A percentile compares a stretch with the other conserved stretches of the same genome.
These are phyloP conservation scores for Epichloe brachyelytri DNA, from an alignment of 2,329 filamentous ascomycete genomes.

Conservation along the genomic window DNA sequence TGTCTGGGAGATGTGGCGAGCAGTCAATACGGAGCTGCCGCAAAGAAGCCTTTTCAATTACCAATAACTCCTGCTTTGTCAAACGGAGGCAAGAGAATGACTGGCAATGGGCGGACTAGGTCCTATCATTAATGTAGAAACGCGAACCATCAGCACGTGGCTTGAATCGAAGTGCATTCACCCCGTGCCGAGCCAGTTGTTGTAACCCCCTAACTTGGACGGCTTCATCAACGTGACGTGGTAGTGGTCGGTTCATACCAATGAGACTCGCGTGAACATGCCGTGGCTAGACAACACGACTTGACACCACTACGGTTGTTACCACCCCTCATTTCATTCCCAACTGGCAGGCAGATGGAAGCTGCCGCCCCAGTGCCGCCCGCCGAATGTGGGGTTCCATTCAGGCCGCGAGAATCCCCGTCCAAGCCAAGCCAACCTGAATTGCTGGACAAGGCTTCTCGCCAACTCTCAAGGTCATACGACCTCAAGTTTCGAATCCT, in stretches of 20 bases:
- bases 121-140: conserved; percentile 7
- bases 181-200: not conserved
- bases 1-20: conserved; percentile 76
- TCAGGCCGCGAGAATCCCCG: not conserved
- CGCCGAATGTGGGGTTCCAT: conserved; percentile 1
- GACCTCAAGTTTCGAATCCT: not conserved
- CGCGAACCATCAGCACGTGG: not conserved
- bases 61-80: conserved; percentile 20
- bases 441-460: too few species aligned
- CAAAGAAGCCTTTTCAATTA: conserved; percentile 27
- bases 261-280: too few species aligned
- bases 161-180: not conserved
- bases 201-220: too few species aligned
- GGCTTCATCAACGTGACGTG: too few species aligned
- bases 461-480: not conserved
- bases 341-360: not conserved
- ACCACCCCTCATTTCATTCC: too few species aligned
- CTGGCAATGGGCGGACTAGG: conserved; percentile 16
- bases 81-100: conserved; percentile 18
- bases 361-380: not conserved
- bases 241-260: too few species aligned
- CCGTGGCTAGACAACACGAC: not conserved
- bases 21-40: conserved; percentile 41
- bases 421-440: too few species aligned
- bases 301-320: too few species aligned